Base-by-base conservation (phyloP, 148 eudicot genomes). In the Vaccinium macrocarpon region DNA sequence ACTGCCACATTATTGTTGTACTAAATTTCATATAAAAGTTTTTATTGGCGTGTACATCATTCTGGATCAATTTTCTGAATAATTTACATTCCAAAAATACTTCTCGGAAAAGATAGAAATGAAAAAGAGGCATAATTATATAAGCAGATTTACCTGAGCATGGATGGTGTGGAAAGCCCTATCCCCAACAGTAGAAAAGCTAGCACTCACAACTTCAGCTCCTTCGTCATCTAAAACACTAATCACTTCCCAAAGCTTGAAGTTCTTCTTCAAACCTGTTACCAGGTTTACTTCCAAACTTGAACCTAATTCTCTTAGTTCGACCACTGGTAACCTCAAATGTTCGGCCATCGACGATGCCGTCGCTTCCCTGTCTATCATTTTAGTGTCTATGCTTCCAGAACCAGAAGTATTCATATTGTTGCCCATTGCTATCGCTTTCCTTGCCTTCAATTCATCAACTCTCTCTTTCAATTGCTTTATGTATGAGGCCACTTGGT, bases 211-310 rank as follows among this genome's bases (percentile, higher is more conserved):
- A 13, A 90, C 93, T 72, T 90, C 91, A 57, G 88, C 85, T 23
- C 91, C 93, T 90, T 87, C 92, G 14, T 91, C 91, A 38, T 90
- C 85, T 48, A 91, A 84, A 79, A 87, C 51, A 9, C 80, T 79
- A 23, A 91, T 76, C 8, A 84, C 84, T 81, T 90, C 50, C 70
- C 62, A 48, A 1, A 88, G 14, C 83, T 29, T 84, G 76, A 84
- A 84, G 35, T 68, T 78, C 64, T 49, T 49, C 59, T 49, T 16
- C 68, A 56, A 19, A 27, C 81, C 82, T 75, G 84, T 86, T 0
- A 88, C 78, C 19, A 91, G 1, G 57, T 85, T 70, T 59, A 91
- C 86, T 78, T 90, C 88, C 21, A 91, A 1, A 53, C 19, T 80
- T 12, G 82, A 82, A 50, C 89, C 91, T 13, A 88, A 7, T 2